Evolutionary conservation across 2,329 filamentous ascomycete species (phyloP).

Genomic region (Curvularia spicifera): DNA sequence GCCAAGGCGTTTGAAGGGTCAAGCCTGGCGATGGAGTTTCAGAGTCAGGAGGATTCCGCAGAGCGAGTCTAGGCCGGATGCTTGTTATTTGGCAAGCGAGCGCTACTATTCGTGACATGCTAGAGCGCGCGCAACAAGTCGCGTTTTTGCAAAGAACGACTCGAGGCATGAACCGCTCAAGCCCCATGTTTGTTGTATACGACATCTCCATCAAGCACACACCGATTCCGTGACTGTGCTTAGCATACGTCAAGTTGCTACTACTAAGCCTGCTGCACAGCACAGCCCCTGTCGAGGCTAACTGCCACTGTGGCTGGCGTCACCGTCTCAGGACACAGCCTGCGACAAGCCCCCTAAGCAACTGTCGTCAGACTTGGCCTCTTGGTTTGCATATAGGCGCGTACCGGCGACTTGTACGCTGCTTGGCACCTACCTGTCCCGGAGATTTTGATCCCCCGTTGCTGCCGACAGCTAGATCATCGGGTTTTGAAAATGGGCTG

Average conservation of each 20-base stretch:
- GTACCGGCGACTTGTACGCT: neutral
- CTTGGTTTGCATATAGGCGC: constrained; percentile 23
- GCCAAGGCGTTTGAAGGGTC: constrained; percentile 5
- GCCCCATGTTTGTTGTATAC: no score
- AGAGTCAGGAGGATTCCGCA: neutral
- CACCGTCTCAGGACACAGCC: constrained; percentile 7
- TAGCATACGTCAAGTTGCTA: neutral
- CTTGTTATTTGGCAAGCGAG: neutral
- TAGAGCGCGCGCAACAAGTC: neutral
- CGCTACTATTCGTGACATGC: no score
- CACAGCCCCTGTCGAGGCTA: neutral
- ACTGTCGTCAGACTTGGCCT: constrained; percentile 31
- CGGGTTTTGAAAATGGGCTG: constrained; percentile 1
- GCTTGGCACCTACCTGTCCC: constrained; percentile 19
- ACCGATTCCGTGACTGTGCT: neutral
- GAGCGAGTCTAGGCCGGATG: neutral
- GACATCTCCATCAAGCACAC: neutral
- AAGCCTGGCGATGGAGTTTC: neutral
- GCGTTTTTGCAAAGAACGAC: no score
- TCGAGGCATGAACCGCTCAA: no score
- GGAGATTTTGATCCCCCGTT: neutral
- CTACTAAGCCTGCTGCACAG: neutral
- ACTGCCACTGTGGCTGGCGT: constrained; percentile 3
- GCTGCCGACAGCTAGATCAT: neutral
- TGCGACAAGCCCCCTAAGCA: constrained; percentile 25